These are phyloP conservation scores for Pseudozyma thailandica DNA, from an alignment of 1,284 basidiomycete genomes.

Conservation along the genomic window DNA sequence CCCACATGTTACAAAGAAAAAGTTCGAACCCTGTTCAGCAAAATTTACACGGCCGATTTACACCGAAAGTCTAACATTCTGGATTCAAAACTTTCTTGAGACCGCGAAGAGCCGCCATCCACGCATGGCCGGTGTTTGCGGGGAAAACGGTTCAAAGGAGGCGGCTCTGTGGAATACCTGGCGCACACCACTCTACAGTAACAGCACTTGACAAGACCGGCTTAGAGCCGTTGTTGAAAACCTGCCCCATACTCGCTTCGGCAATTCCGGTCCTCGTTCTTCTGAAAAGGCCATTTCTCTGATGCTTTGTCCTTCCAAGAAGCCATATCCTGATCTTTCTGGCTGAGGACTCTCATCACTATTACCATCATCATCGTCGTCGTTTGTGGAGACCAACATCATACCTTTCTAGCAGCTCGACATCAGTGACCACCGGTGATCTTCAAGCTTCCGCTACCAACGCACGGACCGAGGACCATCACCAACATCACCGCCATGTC, in stretches of 20 bases:
- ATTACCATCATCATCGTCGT: slow-evolving; percentile 1
- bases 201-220: no score
- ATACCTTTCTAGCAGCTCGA: no score
- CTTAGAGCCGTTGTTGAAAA: slow-evolving; percentile 8
- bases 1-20: neutral
- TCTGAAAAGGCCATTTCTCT: neutral
- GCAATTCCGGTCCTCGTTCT: slow-evolving; percentile 12
- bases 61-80: neutral
- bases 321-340: neutral
- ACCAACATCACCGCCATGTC: slow-evolving; percentile 30
- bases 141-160: slow-evolving; percentile 29
- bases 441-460: neutral
- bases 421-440: neutral
- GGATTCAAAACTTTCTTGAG: neutral
- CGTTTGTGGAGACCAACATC: no score
- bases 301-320: neutral
- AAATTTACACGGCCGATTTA: neutral
- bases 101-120: slow-evolving; percentile 1
- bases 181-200: slow-evolving; percentile 8
- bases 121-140: slow-evolving; percentile 17
- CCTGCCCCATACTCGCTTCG: slow-evolving; percentile 21
- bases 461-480: neutral
- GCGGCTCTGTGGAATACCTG: neutral
- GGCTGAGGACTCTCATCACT: neutral
- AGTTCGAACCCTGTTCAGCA: neutral